Evolutionary conservation across 23 red algal species (phyloP), one percentile per base, ranked within the genome.

Genomic region (Gracilaria vermiculophylla): DNA sequence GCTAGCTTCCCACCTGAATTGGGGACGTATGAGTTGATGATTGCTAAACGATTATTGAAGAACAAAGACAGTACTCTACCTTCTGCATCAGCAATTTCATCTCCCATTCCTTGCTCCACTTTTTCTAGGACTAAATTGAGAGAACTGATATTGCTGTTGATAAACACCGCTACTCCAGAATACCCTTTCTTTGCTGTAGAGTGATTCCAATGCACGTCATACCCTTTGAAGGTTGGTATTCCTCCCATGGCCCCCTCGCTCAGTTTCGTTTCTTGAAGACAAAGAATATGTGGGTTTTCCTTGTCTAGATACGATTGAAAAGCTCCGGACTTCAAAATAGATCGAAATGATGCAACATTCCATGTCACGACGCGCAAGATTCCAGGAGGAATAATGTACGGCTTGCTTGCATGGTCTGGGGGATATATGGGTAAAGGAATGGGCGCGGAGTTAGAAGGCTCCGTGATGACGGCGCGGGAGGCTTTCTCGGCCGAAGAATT

Each of bases 211-310:
- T 85, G 48, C 29, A 76, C 45, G 19, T 76, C 65, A 33, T 88
- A 85, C 7, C 57, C 76, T 0, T 82, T 62, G 13, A 69, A 40
- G 31, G 15, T 20, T 0, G 62, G 74, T n/a, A 91, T 53, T 33
- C 62, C 75, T 5, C 35, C 53, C 42, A 87, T 73, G 9, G 66
- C 69, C 45, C 62, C 69, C 11, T 83, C 89, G 4, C 64, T 85
- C 61, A 95, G 57, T 39, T 89, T 87, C 37, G 93, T 95, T 53
- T 95, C 93, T 77, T 95, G 93, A 5, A 95, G 53, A 36, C 83
- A 90, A 13, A 95, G 71, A 69, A 95, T 57, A 76, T 95, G 81
- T 32, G 93, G 75, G 5, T 53, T 61, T 12, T 91, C 65, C 35
- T 36, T 41, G 17, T 55, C 54, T 40, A 95, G 41, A 61, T 86